Evolutionary conservation across 345 rosid genomes (phyloP).

Genomic region (Zanthoxylum bungeanum): DNA sequence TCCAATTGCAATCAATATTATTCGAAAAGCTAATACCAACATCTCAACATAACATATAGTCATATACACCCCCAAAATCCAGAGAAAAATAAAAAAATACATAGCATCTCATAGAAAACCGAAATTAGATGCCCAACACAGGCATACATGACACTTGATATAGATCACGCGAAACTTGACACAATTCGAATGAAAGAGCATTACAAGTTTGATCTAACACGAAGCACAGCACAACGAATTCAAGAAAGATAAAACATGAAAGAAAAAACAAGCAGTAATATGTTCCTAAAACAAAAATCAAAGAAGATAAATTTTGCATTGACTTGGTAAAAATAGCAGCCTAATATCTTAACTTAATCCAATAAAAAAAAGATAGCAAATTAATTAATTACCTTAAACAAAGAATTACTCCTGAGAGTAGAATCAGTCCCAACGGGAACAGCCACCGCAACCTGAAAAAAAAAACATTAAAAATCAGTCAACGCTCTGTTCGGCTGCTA

Average conservation of each 20-base stretch:
- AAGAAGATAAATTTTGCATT: too few species aligned
- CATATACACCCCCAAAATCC: too few species aligned
- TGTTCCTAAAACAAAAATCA: too few species aligned
- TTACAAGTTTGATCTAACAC: neutral
- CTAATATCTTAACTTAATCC: too few species aligned
- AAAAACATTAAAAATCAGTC: neutral
- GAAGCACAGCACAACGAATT: too few species aligned
- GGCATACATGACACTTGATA: neutral
- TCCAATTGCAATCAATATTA: neutral
- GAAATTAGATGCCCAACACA: neutral
- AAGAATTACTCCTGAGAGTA: constrained; percentile 30
- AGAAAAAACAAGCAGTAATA: too few species aligned
- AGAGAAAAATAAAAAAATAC: too few species aligned
- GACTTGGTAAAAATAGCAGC: neutral
- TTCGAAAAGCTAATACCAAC: neutral
- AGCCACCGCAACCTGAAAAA: constrained; percentile 42
- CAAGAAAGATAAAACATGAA: too few species aligned
- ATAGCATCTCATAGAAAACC: too few species aligned
- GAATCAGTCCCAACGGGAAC: constrained; percentile 41
- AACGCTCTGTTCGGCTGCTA: too few species aligned
- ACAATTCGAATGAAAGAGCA: neutral
- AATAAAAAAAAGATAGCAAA: neutral
- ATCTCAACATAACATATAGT: neutral
- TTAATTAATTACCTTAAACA: constrained; percentile 34
- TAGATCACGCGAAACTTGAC: too few species aligned